phyloP scores from a whole-genome alignment of 192 early-diverging fungal species.

The Coemansia sp. region DNA sequence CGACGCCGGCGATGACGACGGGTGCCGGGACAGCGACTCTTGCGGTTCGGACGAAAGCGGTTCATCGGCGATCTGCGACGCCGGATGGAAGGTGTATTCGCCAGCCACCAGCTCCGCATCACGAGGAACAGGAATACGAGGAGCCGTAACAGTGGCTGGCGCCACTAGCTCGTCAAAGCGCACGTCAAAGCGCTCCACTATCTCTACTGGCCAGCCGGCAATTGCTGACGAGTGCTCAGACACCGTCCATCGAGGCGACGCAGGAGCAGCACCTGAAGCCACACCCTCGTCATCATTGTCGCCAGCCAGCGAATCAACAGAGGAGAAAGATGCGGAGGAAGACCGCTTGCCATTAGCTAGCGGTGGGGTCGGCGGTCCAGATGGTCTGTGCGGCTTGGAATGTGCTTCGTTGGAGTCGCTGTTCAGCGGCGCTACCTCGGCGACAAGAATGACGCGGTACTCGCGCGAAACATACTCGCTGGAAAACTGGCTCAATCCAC shows the following conservation, averaged over 20 bases:
- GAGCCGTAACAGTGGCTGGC: background rate
- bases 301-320: background rate
- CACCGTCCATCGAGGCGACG: constrained; percentile 10
- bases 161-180: constrained; percentile 41
- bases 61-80: background rate
- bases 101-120: constrained; percentile 14
- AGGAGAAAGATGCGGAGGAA: background rate
- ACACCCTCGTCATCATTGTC: too few relatives aligned
- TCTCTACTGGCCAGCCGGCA: constrained; percentile 38
- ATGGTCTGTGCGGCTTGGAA: background rate
- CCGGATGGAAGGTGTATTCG: constrained; percentile 9
- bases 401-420: constrained; percentile 20
- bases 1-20: background rate
- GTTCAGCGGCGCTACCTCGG: constrained; percentile 38
- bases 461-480: constrained; percentile 48
- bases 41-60: too few relatives aligned
- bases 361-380: background rate
- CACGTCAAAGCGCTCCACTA: constrained; percentile 47
- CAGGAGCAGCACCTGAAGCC: background rate
- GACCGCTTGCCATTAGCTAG: background rate
- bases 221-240: constrained; percentile 48
- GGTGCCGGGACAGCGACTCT: background rate
- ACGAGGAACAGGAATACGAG: background rate
- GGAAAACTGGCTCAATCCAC: constrained; percentile 46
- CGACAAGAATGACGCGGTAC: constrained; percentile 47